Evolutionary conservation across 1,139 yeast genomes (phyloP).

Genomic region (Hyphopichia buzzinii): DNA sequence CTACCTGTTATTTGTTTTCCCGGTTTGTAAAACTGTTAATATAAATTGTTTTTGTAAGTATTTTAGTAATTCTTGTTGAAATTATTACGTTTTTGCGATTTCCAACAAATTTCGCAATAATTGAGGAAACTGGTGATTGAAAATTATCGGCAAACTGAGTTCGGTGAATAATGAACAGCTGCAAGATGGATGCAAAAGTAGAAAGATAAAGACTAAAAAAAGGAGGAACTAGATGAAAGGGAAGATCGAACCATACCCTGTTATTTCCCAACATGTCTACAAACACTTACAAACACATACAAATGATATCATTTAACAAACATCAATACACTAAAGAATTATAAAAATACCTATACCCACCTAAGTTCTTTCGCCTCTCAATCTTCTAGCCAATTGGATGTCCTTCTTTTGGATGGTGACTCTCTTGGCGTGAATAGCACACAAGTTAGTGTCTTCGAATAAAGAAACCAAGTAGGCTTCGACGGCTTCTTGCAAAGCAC

Average conservation of each 20-base stretch:
- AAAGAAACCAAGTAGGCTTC: conserved; percentile 53
- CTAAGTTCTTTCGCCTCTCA: conserved; percentile 52
- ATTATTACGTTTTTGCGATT: background rate
- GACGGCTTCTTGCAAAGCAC: conserved; percentile 54
- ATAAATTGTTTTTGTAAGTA: background rate
- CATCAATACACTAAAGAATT: conserved; percentile 1
- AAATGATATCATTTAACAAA: background rate
- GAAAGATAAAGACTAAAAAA: too few relatives aligned
- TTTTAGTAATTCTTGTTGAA: background rate
- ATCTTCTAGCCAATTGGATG: conserved; percentile 54
- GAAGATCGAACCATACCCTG: too few relatives aligned
- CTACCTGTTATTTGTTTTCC: background rate
- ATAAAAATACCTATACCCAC: conserved; percentile 2
- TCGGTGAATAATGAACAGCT: too few relatives aligned
- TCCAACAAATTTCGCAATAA: too few relatives aligned
- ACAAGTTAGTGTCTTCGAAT: conserved; percentile 52
- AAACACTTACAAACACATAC: too few relatives aligned
- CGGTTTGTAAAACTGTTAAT: background rate
- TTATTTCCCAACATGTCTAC: too few relatives aligned
- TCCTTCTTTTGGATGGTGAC: conserved; percentile 55
- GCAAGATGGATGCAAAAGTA: too few relatives aligned
- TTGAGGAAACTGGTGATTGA: too few relatives aligned
- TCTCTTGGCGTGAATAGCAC: conserved; percentile 56
- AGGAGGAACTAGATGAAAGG: too few relatives aligned
- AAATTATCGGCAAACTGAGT: too few relatives aligned